phyloP scores from a whole-genome alignment of 164 flowering plant species.

The Piper longum region DNA sequence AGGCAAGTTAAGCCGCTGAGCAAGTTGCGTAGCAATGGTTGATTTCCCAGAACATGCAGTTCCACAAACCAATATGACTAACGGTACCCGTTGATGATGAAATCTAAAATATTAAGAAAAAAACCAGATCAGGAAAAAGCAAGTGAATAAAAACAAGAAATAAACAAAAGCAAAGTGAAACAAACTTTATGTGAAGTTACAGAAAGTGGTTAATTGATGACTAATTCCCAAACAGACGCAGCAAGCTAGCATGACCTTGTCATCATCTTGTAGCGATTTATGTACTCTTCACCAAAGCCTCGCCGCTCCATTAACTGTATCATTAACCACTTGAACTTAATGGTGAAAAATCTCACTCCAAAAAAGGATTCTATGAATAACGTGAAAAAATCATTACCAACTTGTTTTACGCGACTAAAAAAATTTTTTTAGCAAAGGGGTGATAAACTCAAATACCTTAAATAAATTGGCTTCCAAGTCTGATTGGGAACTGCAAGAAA shows the following conservation, averaged over 20 bases:
- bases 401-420: neutral
- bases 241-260: slow-evolving; percentile 46
- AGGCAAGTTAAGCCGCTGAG: slow-evolving; percentile 92
- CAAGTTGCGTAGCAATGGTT: slow-evolving; percentile 97
- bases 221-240: neutral
- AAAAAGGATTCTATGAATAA: slow-evolving; percentile 1
- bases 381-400: no score
- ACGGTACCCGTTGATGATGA: slow-evolving; percentile 97
- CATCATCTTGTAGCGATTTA: slow-evolving; percentile 92
- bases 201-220: neutral
- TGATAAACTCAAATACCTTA: slow-evolving; percentile 38
- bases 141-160: neutral
- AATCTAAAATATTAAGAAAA: slow-evolving; percentile 32
- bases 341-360: neutral
- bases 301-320: slow-evolving; percentile 92
- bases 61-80: slow-evolving; percentile 96
- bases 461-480: slow-evolving; percentile 93
- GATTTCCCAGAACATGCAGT: slow-evolving; percentile 98
- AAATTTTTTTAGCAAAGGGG: neutral
- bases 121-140: neutral
- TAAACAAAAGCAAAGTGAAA: no score
- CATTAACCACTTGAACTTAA: slow-evolving; percentile 9
- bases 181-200: neutral
- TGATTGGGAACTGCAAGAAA: slow-evolving; percentile 61
- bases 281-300: slow-evolving; percentile 92